phyloP scores from a whole-genome alignment of 1,284 basidiomycete genomes.

The Irpex sp. region DNA sequence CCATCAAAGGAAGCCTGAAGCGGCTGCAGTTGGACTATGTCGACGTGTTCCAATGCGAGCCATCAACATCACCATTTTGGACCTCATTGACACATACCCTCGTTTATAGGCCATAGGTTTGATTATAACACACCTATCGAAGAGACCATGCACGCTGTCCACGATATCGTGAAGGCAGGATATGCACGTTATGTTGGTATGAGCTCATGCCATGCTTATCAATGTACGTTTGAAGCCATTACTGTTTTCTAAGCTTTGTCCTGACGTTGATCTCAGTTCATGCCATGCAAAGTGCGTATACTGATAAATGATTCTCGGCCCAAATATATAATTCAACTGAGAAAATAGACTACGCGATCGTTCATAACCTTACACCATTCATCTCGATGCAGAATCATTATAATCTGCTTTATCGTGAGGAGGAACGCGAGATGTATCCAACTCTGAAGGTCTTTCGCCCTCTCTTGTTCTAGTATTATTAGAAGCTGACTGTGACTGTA shows the following conservation, averaged over 20 bases:
- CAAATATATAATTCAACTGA: neutral
- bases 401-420: slow-evolving; percentile 38
- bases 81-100: neutral
- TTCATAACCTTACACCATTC: slow-evolving; percentile 40
- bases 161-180: slow-evolving; percentile 28
- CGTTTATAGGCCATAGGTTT: slow-evolving; percentile 16
- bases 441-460: slow-evolving; percentile 17
- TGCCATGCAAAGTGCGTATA: slow-evolving; percentile 25
- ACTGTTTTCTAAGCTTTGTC: neutral
- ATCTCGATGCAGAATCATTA: slow-evolving; percentile 50
- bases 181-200: slow-evolving; percentile 29
- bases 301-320: too few species aligned
- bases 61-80: neutral
- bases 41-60: slow-evolving; percentile 31
- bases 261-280: slow-evolving; percentile 17
- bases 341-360: slow-evolving; percentile 23
- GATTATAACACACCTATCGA: slow-evolving; percentile 19
- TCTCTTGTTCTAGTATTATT: too few species aligned
- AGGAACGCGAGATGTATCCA: slow-evolving; percentile 47
- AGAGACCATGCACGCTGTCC: slow-evolving; percentile 27
- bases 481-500: too few species aligned
- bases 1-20: slow-evolving; percentile 36
- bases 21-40: slow-evolving; percentile 40
- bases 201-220: slow-evolving; percentile 29
- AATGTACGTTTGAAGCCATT: slow-evolving; percentile 17